Evolutionary conservation across 768 basidiomycete species (phyloP).

Genomic region (Serpula lacrymans): DNA sequence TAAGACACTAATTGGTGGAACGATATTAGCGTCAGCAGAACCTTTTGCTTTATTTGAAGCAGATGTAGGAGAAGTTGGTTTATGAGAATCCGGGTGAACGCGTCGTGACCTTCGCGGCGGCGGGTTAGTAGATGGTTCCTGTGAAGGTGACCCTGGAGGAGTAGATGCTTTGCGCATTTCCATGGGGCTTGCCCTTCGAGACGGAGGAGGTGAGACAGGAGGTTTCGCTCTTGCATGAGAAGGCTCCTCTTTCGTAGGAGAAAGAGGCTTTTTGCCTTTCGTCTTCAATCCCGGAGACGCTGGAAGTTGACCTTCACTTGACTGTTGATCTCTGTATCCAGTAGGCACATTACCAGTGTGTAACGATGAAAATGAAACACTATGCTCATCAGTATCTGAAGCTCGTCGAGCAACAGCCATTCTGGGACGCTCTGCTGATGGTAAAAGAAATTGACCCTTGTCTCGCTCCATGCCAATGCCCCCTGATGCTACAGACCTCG

Average conservation of each 20-base stretch:
- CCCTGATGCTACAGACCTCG: constrained; percentile 27
- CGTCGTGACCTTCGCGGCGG: constrained; percentile 31
- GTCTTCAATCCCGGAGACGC: constrained; percentile 10
- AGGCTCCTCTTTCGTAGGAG: constrained; percentile 26
- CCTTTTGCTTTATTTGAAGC: constrained; percentile 49
- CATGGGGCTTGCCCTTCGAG: constrained; percentile 21
- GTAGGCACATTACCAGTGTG: constrained; percentile 15
- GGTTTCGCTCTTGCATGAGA: too few relatives aligned
- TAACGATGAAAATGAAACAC: constrained; percentile 26
- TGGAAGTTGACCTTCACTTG: constrained; percentile 10
- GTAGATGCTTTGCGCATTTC: constrained; percentile 31
- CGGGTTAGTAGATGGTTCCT: constrained; percentile 19
- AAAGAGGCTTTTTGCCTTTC: constrained; percentile 25
- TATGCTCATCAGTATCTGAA: constrained; percentile 26
- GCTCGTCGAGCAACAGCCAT: constrained; percentile 22
- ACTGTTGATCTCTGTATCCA: constrained; percentile 21
- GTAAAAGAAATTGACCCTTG: constrained; percentile 33
- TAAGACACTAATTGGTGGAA: constrained; percentile 95
- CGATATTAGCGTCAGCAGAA: constrained; percentile 62
- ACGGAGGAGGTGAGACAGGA: constrained; percentile 10
- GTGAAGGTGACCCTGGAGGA: constrained; percentile 31
- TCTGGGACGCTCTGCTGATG: constrained; percentile 24
- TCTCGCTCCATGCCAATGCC: constrained; percentile 46
- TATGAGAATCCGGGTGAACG: constrained; percentile 24
- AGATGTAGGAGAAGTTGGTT: constrained; percentile 22